Conservation (phyloP, 1,139 yeast genomes). For the Debaryomycetaceae sp. region DNA sequence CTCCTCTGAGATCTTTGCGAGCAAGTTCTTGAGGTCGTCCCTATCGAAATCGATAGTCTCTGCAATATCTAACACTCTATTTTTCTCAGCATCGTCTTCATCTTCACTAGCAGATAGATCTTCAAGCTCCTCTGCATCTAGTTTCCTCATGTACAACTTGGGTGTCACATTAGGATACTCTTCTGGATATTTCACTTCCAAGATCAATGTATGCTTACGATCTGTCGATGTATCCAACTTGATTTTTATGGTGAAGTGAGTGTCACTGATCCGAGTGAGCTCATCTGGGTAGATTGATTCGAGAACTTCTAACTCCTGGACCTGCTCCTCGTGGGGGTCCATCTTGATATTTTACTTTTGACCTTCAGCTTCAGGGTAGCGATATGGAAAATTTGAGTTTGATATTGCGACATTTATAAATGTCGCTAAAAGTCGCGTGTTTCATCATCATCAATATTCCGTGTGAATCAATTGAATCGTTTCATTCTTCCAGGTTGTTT, state of each 20-base stretch:
- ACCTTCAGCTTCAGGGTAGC: neutral
- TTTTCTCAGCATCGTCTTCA: constrained; percentile 41
- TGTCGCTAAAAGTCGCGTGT: constrained; percentile 1
- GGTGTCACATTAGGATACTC: constrained; percentile 73
- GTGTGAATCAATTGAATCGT: neutral
- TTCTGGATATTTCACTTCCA: constrained; percentile 65
- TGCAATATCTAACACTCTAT: constrained; percentile 47
- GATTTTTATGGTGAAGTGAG: constrained; percentile 45
- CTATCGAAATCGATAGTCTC: constrained; percentile 53
- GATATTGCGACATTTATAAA: constrained; percentile 1
- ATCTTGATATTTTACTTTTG: constrained; percentile 25
- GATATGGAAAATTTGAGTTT: neutral
- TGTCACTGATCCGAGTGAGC: constrained; percentile 40
- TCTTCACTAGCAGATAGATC: constrained; percentile 44
- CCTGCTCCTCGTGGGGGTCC: constrained; percentile 74
- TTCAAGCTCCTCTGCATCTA: constrained; percentile 33
- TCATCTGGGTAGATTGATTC: constrained; percentile 94
- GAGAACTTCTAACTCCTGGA: constrained; percentile 77
- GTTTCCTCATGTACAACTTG: constrained; percentile 38
- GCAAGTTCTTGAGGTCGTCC: constrained; percentile 41
- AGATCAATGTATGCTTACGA: constrained; percentile 46
- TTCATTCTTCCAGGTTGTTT: neutral
- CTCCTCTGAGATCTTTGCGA: constrained; percentile 46
- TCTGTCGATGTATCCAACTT: constrained; percentile 58
- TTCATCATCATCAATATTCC: neutral